Evolutionary conservation across 2,329 filamentous ascomycete genomes (phyloP), one percentile per base, ranked within the genome.

Genomic region (Epichloe glyceriae): DNA sequence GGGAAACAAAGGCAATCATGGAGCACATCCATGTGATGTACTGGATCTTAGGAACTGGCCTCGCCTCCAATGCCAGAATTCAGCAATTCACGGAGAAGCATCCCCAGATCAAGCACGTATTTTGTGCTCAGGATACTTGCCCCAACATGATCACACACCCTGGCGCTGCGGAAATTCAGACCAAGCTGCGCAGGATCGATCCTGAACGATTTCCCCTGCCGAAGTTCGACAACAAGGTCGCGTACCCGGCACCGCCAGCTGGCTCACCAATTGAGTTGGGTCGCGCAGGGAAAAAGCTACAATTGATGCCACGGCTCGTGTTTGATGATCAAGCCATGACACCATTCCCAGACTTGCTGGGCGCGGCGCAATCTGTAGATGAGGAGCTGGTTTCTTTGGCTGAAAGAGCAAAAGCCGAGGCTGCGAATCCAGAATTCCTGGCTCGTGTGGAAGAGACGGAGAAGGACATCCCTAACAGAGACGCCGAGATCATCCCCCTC

Each of bases 401-500:
- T 1, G 60, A 69, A 6, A 54, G 65, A 43, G 79, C 77, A 3
- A 67, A 62, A n/a, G 56, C 62, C 0, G 67, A 68, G 52, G 61
- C 74, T 0, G 63, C 61, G 1, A 65, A 71, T 12, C 62, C 70
- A 0, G 67, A 67, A 3, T 77, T 84, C 53, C 63, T 74, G 17
- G 64, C 62, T 49, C 70, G 59, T 65, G 72, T 82, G 3, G 68
- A 75, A 33, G 64, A 73, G 41, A 65, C 73, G 12, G 79, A 83
- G 55, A 67, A 75, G n/a, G 78, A 82, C 54, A 78, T 95, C 2
- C 85, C 86, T 2, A 79, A 80, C 56, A 75, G 79, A 35, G 83
- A 96, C 59, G 80, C 84, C 0, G 89, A 96, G 65, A 80, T 98
- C 46, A 84, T 90, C 39, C 81, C 89, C 1, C 77, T 98, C 0